Base-by-base conservation (phyloP, 768 basidiomycete genomes). In the Suillus luteus region DNA sequence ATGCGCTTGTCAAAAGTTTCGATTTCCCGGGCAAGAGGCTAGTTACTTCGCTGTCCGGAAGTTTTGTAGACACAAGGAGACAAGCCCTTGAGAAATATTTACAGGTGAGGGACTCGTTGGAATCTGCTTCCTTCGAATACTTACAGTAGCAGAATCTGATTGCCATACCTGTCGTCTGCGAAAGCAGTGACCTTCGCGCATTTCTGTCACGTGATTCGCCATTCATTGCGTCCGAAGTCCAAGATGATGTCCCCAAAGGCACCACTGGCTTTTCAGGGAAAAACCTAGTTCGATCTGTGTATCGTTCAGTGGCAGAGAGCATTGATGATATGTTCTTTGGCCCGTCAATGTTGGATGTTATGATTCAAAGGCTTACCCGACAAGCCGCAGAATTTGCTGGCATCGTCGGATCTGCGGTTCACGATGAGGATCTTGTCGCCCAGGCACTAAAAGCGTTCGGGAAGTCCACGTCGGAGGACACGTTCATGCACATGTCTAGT, bases 291-390 rank as follows among this genome's bases (percentile, higher is more conserved):
- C 89, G 89, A 61, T 90, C 88, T 27, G 85, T 99, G 63, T 99
- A 96, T 73, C 88, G 90, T 37, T 93, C 94, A 31, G 92, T 99
- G 54, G 86, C 96, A 6, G 92, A 93, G 66, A 95, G 95, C 73
- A 89, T 99, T 70, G 97, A 99, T 74, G 97, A 99, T 75, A 93
- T 97, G 85, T 90, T 96, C 77, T 94, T 96, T 67, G 95, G 93
- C 3, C 96, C 92, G 2, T 95, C 94, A 1, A 95, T 97, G 93
- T 78, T 98, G 51, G 95, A 98, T 72, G 90, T 96, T 52, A 92
- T 96, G 84, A 93, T 96, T 49, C 90, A 93, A 69, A 87, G 95
- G 2, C 85, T 98, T 19, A 93, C 91, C 0, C 85, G 88, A 37
- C 95, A 98, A 76, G 95, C 92, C 0, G 92, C 92, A 11, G 93